Base-by-base conservation (phyloP, 2,329 filamentous ascomycete species). In the Trichoderma atrobrunneum region DNA sequence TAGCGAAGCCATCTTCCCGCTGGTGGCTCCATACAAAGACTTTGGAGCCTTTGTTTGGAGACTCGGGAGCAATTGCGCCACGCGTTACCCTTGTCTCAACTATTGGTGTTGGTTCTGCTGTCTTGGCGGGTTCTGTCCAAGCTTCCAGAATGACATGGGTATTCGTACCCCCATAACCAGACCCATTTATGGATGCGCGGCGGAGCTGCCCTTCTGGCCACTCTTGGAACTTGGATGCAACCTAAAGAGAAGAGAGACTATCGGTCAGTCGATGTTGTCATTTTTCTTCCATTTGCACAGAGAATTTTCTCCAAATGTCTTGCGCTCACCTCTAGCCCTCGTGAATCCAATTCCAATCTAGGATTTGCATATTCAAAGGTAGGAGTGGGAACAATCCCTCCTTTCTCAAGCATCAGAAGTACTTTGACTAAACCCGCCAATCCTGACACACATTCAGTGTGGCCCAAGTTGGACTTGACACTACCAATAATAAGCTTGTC, bases 81-180 rank as follows among this genome's bases (percentile, higher is more conserved):
- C 56, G 65, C 12, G 56, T 2, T 36, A 21, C 26, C 21, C 66
- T 61, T n/a, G 21, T n/a, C n/a, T 70, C 57, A 16, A 30, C 16
- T 36, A 26, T 21, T 4, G 21, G 16, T 43, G 48, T 14, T 16
- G 59, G 18, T 7, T 51, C 26, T 18, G 64, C 24, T 36, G 21
- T 24, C 60, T 59, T 48, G 12, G 48, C 30, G 14, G 56, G 30
- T 8, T 63, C 64, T 60, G 64, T 57, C 59, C 66, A 65, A 16
- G 72, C 67, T 28, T 77, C 75, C 10, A 77, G 62, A 18, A 77
- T 74, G 16, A 77, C 73, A 36, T 77, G 76, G 21, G 72, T 73
- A 16, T 78, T 76, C 11, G 72, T 74, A 11, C 76, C 76, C 3
- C 76, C 75, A 36, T 76, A 76, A 7, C 75, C 76, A 26, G 76